Percentiles rank a stretch among this genome's conserved stretches.
Evolutionary conservation across 2,329 filamentous ascomycete species (phyloP).

Genomic region (Fusarium tuaranense): DNA sequence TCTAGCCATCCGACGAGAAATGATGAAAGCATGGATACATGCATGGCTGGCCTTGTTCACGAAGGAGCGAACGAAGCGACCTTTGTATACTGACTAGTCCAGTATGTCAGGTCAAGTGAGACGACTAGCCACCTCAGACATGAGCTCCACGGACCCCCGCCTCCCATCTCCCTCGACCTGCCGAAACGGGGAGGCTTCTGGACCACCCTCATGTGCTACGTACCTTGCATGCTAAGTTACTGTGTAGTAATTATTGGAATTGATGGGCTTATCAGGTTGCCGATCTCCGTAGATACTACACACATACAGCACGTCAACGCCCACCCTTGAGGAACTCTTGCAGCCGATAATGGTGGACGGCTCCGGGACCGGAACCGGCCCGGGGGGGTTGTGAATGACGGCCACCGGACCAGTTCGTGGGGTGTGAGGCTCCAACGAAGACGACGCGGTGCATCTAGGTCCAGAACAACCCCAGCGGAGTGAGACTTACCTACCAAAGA

Average conservation of each 20-base stretch:
- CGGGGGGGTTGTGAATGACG: conserved; percentile 29
- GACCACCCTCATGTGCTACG: conserved; percentile 4
- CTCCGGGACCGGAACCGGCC: conserved; percentile 42
- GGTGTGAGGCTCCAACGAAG: conserved; percentile 9
- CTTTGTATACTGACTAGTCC: not conserved
- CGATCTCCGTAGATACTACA: conserved; percentile 9
- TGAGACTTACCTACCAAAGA: conserved; percentile 8
- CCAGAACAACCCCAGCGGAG: conserved; percentile 4
- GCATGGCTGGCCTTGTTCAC: not conserved
- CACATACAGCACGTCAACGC: not conserved
- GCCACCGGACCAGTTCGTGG: conserved; percentile 8
- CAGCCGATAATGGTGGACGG: conserved; percentile 25
- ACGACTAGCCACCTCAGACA: not conserved
- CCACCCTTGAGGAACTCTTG: conserved; percentile 3
- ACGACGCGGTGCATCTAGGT: not conserved
- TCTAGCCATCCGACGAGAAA: not conserved
- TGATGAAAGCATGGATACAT: not conserved
- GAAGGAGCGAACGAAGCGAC: not conserved
- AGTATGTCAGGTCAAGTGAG: conserved; percentile 7
- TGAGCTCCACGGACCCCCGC: not conserved
- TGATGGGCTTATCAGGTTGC: not conserved
- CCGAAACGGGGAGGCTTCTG: conserved; percentile 37
- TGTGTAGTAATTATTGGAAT: not conserved
- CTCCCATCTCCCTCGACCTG: conserved; percentile 29
- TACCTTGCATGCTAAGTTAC: conserved; percentile 7